These are phyloP conservation scores for Aureobasidium mangrovei DNA, from an alignment of 2,329 filamentous ascomycete species.

Conservation along the genomic window DNA sequence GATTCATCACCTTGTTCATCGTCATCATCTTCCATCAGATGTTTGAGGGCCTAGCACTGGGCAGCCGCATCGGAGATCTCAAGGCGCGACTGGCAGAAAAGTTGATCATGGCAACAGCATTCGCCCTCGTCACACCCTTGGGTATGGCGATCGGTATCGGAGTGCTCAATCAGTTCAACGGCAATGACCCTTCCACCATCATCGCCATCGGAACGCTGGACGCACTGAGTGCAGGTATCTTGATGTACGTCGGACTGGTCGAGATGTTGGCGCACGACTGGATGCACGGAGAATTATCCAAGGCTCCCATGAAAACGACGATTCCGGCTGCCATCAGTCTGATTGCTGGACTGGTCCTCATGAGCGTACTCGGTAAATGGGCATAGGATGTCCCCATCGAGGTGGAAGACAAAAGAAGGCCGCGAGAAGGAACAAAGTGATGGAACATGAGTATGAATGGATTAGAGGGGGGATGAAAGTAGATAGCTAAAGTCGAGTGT, in stretches of 20 bases:
- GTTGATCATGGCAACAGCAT: constrained; percentile 52
- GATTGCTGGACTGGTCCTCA: constrained; percentile 54
- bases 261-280: constrained; percentile 75
- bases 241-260: constrained; percentile 71
- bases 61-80: constrained; percentile 58
- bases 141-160: constrained; percentile 76
- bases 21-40: constrained; percentile 73
- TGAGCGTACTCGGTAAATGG: constrained; percentile 70
- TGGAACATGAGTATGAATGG: neutral
- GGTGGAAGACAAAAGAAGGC: neutral
- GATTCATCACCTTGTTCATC: constrained; percentile 43
- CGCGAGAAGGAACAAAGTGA: neutral
- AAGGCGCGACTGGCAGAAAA: constrained; percentile 39
- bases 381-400: constrained; percentile 36
- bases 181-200: constrained; percentile 59
- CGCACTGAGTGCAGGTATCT: constrained; percentile 63
- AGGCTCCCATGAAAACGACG: constrained; percentile 40
- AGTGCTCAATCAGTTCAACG: constrained; percentile 62
- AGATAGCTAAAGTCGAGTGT: too few species aligned
- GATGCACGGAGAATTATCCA: constrained; percentile 44
- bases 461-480: neutral
- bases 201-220: constrained; percentile 66
- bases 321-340: constrained; percentile 43
- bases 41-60: constrained; percentile 68
- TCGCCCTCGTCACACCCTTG: constrained; percentile 63